Percentiles rank a stretch among this genome's conserved stretches.
These are phyloP conservation scores for Mucor mucedo DNA, from an alignment of 371 early-diverging fungal genomes.

Conservation along the genomic window DNA sequence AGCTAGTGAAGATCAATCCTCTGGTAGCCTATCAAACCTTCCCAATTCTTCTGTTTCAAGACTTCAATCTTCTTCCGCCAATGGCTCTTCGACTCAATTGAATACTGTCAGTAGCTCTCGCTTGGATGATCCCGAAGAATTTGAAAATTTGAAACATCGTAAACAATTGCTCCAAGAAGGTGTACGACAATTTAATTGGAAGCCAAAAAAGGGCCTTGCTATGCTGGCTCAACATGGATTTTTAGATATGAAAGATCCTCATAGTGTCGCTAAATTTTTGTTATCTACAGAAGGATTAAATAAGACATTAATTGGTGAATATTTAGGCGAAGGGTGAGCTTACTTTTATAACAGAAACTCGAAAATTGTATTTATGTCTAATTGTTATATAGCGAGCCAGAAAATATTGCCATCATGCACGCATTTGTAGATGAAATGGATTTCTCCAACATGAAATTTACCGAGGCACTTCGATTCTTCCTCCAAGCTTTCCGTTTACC, in stretches of 20 bases:
- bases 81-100: constrained; percentile 53
- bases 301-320: constrained; percentile 93
- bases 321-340: constrained; percentile 84
- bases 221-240: constrained; percentile 69
- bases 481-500: constrained; percentile 95
- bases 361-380: background rate
- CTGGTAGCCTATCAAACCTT: constrained; percentile 28
- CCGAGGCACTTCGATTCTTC: constrained; percentile 87
- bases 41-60: constrained; percentile 46
- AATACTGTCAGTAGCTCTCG: constrained; percentile 46
- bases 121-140: constrained; percentile 74
- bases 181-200: constrained; percentile 82
- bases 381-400: constrained; percentile 58
- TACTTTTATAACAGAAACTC: background rate
- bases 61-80: constrained; percentile 63
- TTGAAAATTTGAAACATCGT: constrained; percentile 79
- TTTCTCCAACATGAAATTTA: constrained; percentile 78
- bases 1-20: constrained; percentile 49
- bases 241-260: constrained; percentile 60
- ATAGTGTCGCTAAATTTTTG: constrained; percentile 77
- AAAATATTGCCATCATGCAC: constrained; percentile 92
- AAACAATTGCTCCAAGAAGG: constrained; percentile 84
- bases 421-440: constrained; percentile 92
- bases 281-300: constrained; percentile 77
- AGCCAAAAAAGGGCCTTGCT: constrained; percentile 92